Percentiles rank a stretch among this genome's conserved stretches.
These are phyloP conservation scores for Tulasnella sp. DNA, from an alignment of 768 basidiomycete species.

Conservation along the genomic window DNA sequence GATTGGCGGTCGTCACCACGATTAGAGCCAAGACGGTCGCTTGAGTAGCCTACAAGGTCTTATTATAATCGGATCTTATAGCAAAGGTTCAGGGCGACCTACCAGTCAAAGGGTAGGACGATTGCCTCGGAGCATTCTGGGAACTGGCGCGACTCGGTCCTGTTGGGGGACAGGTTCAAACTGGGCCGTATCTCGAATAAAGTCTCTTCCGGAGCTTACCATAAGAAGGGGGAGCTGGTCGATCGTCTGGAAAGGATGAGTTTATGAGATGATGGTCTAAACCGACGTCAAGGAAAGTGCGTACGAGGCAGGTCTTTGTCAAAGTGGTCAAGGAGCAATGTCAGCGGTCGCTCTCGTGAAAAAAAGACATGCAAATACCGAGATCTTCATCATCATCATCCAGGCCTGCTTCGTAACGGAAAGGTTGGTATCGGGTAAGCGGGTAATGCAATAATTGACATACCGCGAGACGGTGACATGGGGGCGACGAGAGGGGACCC, in stretches of 20 bases:
- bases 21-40: too few species aligned
- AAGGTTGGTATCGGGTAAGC: too few species aligned
- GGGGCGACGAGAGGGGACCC: neutral
- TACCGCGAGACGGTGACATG: neutral
- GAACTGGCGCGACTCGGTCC: neutral
- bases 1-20: too few species aligned
- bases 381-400: too few species aligned
- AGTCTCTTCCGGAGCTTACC: neutral
- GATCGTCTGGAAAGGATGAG: neutral
- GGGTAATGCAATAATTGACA: neutral
- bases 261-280: neutral
- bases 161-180: neutral
- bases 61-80: too few species aligned
- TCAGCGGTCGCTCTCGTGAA: neutral
- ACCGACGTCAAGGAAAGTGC: neutral
- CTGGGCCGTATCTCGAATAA: neutral
- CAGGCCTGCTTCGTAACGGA: too few species aligned
- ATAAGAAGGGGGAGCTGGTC: neutral
- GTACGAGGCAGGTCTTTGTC: neutral
- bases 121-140: neutral
- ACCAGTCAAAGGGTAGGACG: neutral
- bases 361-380: too few species aligned
- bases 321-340: neutral
- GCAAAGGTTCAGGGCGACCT: neutral
- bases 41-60: too few species aligned